phyloP scores from a whole-genome alignment of 139 green algal species.

The Pycnococcus provasolii region DNA sequence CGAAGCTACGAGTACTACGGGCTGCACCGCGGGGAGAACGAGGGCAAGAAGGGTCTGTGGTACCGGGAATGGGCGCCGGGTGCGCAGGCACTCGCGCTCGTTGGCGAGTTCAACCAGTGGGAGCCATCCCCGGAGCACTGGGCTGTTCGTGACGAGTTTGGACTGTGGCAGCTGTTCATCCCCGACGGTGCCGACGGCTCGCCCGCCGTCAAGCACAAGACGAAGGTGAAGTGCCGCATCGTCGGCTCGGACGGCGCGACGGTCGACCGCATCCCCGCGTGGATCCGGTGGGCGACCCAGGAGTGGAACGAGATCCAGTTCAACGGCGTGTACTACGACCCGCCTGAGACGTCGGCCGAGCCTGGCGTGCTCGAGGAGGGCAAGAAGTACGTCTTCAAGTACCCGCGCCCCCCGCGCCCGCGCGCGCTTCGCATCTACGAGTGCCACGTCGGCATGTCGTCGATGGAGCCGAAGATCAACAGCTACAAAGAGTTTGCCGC shows the following conservation, averaged over 20 bases:
- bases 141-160: slow-evolving; percentile 35
- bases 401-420: slow-evolving; percentile 67
- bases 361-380: slow-evolving; percentile 3
- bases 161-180: slow-evolving; percentile 38
- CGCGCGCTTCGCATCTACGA: slow-evolving; percentile 90
- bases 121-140: background rate
- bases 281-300: slow-evolving; percentile 40
- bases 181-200: slow-evolving; percentile 40
- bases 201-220: slow-evolving; percentile 38
- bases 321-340: slow-evolving; percentile 45
- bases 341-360: slow-evolving; percentile 9
- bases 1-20: slow-evolving; percentile 23
- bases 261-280: slow-evolving; percentile 42
- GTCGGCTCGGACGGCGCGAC: slow-evolving; percentile 9
- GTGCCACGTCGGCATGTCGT: slow-evolving; percentile 93
- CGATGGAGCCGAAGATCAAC: slow-evolving; percentile 57
- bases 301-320: slow-evolving; percentile 36
- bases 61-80: slow-evolving; percentile 43
- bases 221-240: slow-evolving; percentile 36
- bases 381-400: slow-evolving; percentile 81
- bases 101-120: slow-evolving; percentile 48
- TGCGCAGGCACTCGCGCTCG: slow-evolving; percentile 30
- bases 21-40: slow-evolving; percentile 1
- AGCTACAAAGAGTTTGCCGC: slow-evolving; percentile 84
- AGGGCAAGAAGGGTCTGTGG: slow-evolving; percentile 28